These are phyloP conservation scores for Dorcoceras hygrometricum DNA, from an alignment of 257 asterid species.

Conservation along the genomic window DNA sequence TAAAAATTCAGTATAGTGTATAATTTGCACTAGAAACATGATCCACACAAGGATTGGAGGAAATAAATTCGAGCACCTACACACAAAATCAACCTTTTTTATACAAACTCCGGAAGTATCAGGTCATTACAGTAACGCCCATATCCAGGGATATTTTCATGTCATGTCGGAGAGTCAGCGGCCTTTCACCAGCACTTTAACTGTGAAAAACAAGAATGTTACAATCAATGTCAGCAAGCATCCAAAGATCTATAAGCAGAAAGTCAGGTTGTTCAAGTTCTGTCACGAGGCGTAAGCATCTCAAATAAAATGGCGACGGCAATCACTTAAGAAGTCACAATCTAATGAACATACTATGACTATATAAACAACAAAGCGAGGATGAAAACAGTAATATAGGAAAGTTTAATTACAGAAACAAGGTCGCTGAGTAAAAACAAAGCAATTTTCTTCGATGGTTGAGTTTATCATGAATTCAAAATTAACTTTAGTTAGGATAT, in stretches of 20 bases:
- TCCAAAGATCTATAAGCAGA: too few species aligned
- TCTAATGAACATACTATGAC: background rate
- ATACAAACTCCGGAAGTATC: constrained; percentile 31
- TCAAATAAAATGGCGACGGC: background rate
- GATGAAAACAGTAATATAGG: background rate
- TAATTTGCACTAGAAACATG: constrained; percentile 33
- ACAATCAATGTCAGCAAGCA: background rate
- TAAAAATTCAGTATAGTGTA: constrained; percentile 25
- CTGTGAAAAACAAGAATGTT: constrained; percentile 28
- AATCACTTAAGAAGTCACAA: background rate
- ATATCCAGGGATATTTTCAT: constrained; percentile 22
- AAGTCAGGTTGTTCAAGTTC: background rate
- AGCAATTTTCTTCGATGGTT: background rate
- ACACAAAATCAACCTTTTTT: constrained; percentile 33
- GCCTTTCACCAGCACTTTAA: constrained; percentile 32
- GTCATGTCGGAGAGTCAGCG: constrained; percentile 26
- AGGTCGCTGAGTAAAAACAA: background rate
- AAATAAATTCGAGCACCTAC: constrained; percentile 31
- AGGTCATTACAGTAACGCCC: constrained; percentile 24
- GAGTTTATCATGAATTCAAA: too few species aligned
- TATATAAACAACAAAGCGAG: background rate
- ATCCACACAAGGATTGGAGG: constrained; percentile 34
- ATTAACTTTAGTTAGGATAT: too few species aligned
- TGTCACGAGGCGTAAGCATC: background rate
- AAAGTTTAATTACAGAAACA: background rate